Conservation (phyloP, 2,329 filamentous ascomycete genomes). For the Volutella citrinella region DNA sequence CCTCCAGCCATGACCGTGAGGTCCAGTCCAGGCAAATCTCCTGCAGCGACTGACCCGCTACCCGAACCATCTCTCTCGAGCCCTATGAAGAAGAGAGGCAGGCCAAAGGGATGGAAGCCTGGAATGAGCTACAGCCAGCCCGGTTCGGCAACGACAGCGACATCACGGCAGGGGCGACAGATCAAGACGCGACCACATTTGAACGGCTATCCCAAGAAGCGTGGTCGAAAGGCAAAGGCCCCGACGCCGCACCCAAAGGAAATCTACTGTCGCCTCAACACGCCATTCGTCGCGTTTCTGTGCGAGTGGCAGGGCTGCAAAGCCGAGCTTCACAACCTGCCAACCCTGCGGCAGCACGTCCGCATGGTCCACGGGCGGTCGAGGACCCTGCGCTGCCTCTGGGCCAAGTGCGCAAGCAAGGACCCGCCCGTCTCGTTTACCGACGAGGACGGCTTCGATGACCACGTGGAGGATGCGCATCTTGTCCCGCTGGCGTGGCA, state of each 20-base stretch:
- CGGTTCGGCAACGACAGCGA: constrained; percentile 18
- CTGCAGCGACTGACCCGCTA: too few species aligned
- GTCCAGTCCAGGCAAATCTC: constrained; percentile 4
- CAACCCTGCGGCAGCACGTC: constrained; percentile 55
- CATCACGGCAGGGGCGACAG: constrained; percentile 20
- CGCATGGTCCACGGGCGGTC: constrained; percentile 43
- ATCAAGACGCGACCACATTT: constrained; percentile 25
- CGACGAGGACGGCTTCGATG: constrained; percentile 36
- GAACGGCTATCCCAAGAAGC: constrained; percentile 32
- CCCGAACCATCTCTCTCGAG: too few species aligned
- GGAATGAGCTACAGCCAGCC: constrained; percentile 30
- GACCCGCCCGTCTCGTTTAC: constrained; percentile 32
- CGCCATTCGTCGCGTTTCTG: constrained; percentile 48
- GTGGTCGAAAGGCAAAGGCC: constrained; percentile 41
- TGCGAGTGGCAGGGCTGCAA: constrained; percentile 60
- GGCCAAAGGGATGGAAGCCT: constrained; percentile 45
- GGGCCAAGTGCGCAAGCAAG: constrained; percentile 28
- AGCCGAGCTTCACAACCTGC: constrained; percentile 61
- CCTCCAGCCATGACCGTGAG: too few species aligned
- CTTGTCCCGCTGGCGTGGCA: constrained; percentile 54
- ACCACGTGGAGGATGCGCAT: constrained; percentile 54
- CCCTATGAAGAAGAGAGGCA: too few species aligned
- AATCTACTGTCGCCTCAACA: constrained; percentile 39
- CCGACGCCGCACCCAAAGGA: constrained; percentile 37
- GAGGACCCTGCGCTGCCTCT: constrained; percentile 26